Percentiles rank a stretch among this genome's conserved stretches.
phyloP scores from a whole-genome alignment of 2,329 filamentous ascomycete genomes.

The Botrytis fragariae region DNA sequence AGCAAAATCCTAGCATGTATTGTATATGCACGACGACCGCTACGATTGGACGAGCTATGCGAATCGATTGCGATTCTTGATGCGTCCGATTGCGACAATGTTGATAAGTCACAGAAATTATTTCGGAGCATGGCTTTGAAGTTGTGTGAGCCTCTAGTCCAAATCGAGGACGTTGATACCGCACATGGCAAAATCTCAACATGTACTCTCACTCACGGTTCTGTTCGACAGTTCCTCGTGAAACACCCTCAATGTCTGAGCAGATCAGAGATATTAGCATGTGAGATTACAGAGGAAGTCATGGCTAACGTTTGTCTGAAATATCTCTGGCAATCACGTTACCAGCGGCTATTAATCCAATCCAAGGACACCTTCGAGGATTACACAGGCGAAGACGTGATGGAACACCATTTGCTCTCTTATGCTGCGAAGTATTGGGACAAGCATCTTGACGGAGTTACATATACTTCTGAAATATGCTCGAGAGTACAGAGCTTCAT shows the following conservation, averaged over 20 bases:
- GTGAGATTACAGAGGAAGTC: slow-evolving; percentile 3
- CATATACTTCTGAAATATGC: background rate
- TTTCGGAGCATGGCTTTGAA: background rate
- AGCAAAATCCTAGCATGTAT: slow-evolving; percentile 10
- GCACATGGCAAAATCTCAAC: background rate
- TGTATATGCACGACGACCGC: slow-evolving; percentile 5
- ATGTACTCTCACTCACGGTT: slow-evolving; percentile 12
- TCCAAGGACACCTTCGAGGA: slow-evolving; percentile 1
- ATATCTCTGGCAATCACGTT: slow-evolving; percentile 14
- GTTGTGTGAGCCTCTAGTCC: slow-evolving; percentile 4
- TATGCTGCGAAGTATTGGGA: slow-evolving; percentile 12
- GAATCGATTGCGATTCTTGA: slow-evolving; percentile 10
- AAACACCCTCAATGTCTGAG: slow-evolving; percentile 3
- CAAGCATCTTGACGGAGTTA: slow-evolving; percentile 9
- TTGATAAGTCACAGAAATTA: background rate
- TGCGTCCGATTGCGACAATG: background rate
- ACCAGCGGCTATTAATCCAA: background rate
- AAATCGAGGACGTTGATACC: slow-evolving; percentile 1
- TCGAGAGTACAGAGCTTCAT: background rate
- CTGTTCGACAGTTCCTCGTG: background rate
- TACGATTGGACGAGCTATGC: slow-evolving; percentile 13
- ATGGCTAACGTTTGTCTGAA: slow-evolving; percentile 12
- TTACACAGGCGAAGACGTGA: background rate
- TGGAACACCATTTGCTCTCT: slow-evolving; percentile 7
- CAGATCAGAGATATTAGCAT: background rate